Evolutionary conservation across 2,329 filamentous ascomycete genomes (phyloP), one percentile per base, ranked within the genome.

Genomic region (Oidium heveae): DNA sequence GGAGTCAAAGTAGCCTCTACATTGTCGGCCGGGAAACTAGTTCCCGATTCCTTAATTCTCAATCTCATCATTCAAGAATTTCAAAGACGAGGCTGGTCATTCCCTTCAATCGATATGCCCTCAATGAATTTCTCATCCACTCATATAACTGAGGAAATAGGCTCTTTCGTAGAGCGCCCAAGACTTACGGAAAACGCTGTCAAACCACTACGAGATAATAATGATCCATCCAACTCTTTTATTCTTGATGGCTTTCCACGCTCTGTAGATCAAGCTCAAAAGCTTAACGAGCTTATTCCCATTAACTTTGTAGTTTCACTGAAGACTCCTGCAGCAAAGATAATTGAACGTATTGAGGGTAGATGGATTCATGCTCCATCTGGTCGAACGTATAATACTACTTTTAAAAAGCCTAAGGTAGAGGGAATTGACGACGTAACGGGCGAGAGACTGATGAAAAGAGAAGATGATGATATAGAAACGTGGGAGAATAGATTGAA

Each of bases 241-340:
- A 84, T 98, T 59, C 82, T 98, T 54, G 91, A 98, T 66, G 91
- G 91, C 16, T 98, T 96, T 68, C 91, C 91, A 1, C 83, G 91
- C 59, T 98, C 86, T 7, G 83, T 84, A 0, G 65, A 71, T 2
- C 91, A 98, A 68, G 91, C 88, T 32, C 67, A 70, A 44, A 80
- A 80, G 56, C 75, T 96, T 51, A 87, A 94, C 65, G 70, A 72
- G 49, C 74, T 95, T 36, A 77, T 96, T 34, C 87, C 89, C n/a
- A 88, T 98, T 66, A 98, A 98, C 68, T 76, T 95, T 57, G 91
- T 87, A 52, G 82, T 95, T 56, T 86, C 84, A 55, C 74, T 96
- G 61, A 76, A 82, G 64, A 96, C 89, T 0, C 91, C 91, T 0
- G 77, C 84, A 36, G 77, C 82, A 9, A 85, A 95, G 57, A 87